These are phyloP conservation scores for Hymenoscyphus repandus DNA, from an alignment of 2,329 filamentous ascomycete genomes.

Conservation along the genomic window DNA sequence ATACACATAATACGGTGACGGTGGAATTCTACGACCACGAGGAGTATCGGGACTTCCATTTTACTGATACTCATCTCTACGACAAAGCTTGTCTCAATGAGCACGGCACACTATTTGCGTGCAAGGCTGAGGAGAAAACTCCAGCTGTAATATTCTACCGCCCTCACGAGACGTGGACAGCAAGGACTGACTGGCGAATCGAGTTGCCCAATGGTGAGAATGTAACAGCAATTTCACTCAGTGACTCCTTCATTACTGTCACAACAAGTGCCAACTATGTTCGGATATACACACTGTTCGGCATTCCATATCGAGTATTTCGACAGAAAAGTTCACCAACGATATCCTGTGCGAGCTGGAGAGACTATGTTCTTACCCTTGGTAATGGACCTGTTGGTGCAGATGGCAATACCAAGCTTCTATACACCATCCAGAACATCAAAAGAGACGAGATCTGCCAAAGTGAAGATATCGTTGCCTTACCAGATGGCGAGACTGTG, in stretches of 20 bases:
- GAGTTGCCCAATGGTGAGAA: conserved; percentile 82
- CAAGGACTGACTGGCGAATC: conserved; percentile 84
- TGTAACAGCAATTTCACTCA: conserved; percentile 82
- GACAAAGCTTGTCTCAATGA: conserved; percentile 92
- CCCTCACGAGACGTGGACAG: conserved; percentile 95
- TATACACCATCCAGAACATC: conserved; percentile 92
- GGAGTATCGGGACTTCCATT: conserved; percentile 89
- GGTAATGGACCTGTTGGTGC: conserved; percentile 83
- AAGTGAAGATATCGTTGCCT: conserved; percentile 83
- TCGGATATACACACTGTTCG: conserved; percentile 87
- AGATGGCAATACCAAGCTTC: conserved; percentile 70
- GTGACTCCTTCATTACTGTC: conserved; percentile 84
- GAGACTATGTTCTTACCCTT: conserved; percentile 93
- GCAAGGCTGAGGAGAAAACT: conserved; percentile 58
- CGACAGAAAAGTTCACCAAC: conserved; percentile 85
- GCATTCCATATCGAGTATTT: conserved; percentile 82
- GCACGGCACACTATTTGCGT: conserved; percentile 80
- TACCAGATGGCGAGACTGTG: conserved; percentile 68
- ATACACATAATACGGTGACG: conserved; percentile 86
- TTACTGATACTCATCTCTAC: conserved; percentile 92
- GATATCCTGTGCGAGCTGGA: conserved; percentile 90
- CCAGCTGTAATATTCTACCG: conserved; percentile 90
- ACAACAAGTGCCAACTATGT: conserved; percentile 85
- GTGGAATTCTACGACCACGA: conserved; percentile 98
- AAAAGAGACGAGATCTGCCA: conserved; percentile 93